Base-by-base conservation (phyloP, 2,329 filamentous ascomycete species). In the Alternaria novae-zelandiae region DNA sequence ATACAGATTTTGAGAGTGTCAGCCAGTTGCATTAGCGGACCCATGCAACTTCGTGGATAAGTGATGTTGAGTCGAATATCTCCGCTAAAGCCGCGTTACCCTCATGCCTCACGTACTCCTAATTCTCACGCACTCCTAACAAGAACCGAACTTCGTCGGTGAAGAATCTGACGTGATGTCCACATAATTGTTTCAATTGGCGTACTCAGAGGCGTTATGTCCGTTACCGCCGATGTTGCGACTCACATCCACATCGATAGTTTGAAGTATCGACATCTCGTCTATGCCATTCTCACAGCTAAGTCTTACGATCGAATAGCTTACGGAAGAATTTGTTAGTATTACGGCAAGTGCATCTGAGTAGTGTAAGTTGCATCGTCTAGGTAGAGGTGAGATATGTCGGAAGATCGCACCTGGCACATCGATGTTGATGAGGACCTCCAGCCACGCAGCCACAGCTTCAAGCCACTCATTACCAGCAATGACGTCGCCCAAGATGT, bases 401-500 rank as follows among this genome's bases (percentile, higher is more conserved):
- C 2, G 28, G 9, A 7, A 36, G 13, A 51, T 11, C n/a, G 15
- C 49, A 41, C 0, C 36, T 41, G 0, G 21, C 49, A 11, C 36
- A 1, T 17, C 30, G 30, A 17, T 36, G 49, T 36, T 53, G 28
- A 23, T 25, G 30, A 47, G 54, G 54, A 20, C 17, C 3, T 30
- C 17, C 50, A 46, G 57, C 57, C 57, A 59, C 57, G 50, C 25
- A 23, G 61, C 61, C 61, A 63, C 61, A 60, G 30, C 28, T 50
- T 17, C 41, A 36, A 63, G 60, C 60, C 60, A 59, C 60, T 59
- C 7, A 51, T 54, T 28, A 55, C 45, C 25, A 51, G 44, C 61
- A 55, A 63, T 63, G 61, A 63, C 61, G 61, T 63, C 59, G 53
- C 20, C n/a, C 36, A 49, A 44, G n/a, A 25, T 17, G 30, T 46